These are phyloP conservation scores for Coemansia sp. DNA, from an alignment of 192 early-diverging fungal genomes.

Conservation along the genomic window DNA sequence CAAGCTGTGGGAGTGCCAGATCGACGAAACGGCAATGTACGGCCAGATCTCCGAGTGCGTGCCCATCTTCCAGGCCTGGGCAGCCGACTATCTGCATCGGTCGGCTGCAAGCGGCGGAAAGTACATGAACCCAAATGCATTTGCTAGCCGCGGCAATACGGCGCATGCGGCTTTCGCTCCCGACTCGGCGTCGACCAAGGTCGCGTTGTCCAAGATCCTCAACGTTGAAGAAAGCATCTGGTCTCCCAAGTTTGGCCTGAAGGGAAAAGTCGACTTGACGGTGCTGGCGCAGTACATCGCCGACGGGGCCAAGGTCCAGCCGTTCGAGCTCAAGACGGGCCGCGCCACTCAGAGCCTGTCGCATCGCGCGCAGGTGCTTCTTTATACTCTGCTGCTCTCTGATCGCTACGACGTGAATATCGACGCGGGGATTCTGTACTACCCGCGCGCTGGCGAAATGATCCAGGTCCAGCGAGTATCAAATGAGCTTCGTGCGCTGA, in stretches of 20 bases:
- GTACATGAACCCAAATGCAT: constrained; percentile 9
- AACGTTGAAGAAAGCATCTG: constrained; percentile 91
- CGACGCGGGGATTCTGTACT: constrained; percentile 68
- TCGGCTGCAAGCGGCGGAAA: constrained; percentile 15
- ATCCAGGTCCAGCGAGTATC: constrained; percentile 58
- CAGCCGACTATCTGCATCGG: constrained; percentile 44
- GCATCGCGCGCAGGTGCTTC: constrained; percentile 78
- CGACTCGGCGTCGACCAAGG: not conserved
- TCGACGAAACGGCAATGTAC: constrained; percentile 57
- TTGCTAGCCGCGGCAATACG: not conserved
- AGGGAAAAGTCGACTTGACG: constrained; percentile 87
- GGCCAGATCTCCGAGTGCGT: constrained; percentile 54
- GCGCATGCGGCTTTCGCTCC: not conserved
- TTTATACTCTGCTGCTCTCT: constrained; percentile 82
- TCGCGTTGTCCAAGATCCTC: constrained; percentile 66
- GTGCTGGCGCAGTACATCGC: constrained; percentile 26
- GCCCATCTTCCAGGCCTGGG: constrained; percentile 57
- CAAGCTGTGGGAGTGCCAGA: constrained; percentile 70
- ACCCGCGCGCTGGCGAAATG: constrained; percentile 68
- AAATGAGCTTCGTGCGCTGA: constrained; percentile 68
- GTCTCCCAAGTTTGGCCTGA: constrained; percentile 89
- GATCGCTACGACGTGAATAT: constrained; percentile 81
- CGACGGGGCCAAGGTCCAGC: constrained; percentile 56
- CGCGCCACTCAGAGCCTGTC: constrained; percentile 55
- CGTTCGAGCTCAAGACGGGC: constrained; percentile 90